A percentile compares a stretch with the other conserved stretches of the same genome.
These are phyloP conservation scores for Aethionema arabicum DNA, from an alignment of 345 rosid genomes.

Conservation along the genomic window DNA sequence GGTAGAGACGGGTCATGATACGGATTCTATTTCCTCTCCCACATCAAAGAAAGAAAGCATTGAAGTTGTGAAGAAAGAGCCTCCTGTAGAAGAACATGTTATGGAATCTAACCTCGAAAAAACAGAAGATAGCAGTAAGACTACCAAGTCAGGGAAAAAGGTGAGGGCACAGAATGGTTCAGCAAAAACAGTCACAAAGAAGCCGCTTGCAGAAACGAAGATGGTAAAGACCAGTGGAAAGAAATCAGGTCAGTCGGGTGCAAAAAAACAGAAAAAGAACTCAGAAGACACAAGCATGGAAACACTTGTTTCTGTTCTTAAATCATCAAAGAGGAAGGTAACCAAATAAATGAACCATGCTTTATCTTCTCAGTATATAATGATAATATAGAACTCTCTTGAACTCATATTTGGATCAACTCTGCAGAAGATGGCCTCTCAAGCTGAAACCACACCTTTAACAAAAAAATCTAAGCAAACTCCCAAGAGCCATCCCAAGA, in stretches of 20 bases:
- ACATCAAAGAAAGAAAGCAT: slow-evolving; percentile 6
- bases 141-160: slow-evolving; percentile 35
- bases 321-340: slow-evolving; percentile 48
- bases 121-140: slow-evolving; percentile 30
- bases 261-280: slow-evolving; percentile 28
- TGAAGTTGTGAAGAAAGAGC: slow-evolving; percentile 28
- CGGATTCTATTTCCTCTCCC: slow-evolving; percentile 29
- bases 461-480: slow-evolving; percentile 38
- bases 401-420: slow-evolving; percentile 22
- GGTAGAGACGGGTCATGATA: slow-evolving; percentile 35
- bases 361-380: slow-evolving; percentile 15
- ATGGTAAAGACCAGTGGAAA: slow-evolving; percentile 24
- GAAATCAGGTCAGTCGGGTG: slow-evolving; percentile 18
- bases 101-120: slow-evolving; percentile 30
- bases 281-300: slow-evolving; percentile 27
- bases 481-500: slow-evolving; percentile 42
- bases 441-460: slow-evolving; percentile 16
- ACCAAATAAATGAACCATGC: slow-evolving; percentile 1
- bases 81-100: slow-evolving; percentile 35
- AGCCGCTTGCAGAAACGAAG: slow-evolving; percentile 30
- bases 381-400: slow-evolving; percentile 1
- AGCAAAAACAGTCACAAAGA: slow-evolving; percentile 31
- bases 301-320: slow-evolving; percentile 19
- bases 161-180: slow-evolving; percentile 15
- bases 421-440: slow-evolving; percentile 38